Conservation (phyloP, 129 eudicot genomes). For the Smallanthus sonchifolius region DNA sequence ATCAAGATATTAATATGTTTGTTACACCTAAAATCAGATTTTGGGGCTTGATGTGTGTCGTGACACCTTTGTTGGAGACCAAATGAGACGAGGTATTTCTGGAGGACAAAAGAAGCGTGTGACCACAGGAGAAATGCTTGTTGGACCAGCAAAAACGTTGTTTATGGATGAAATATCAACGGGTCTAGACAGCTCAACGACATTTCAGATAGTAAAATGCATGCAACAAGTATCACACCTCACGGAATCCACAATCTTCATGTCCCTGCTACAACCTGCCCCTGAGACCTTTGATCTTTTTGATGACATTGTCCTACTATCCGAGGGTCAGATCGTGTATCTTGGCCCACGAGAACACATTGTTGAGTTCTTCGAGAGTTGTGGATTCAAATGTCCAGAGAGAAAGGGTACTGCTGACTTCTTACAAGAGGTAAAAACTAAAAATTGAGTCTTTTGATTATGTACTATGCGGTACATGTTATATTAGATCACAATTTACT, state of each 20-base stretch:
- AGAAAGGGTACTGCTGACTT: constrained; percentile 94
- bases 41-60: constrained; percentile 81
- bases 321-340: constrained; percentile 93
- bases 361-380: constrained; percentile 73
- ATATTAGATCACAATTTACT: background rate
- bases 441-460: background rate
- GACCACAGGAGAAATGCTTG: constrained; percentile 96
- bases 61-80: constrained; percentile 88
- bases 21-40: constrained; percentile 37
- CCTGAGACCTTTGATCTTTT: constrained; percentile 93
- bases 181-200: constrained; percentile 93
- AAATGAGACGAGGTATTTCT: constrained; percentile 77
- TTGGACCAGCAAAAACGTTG: constrained; percentile 83
- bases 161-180: constrained; percentile 99
- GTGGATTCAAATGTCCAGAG: constrained; percentile 86
- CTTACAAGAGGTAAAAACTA: constrained; percentile 82
- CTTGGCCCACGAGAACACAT: constrained; percentile 84
- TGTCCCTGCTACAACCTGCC: constrained; percentile 94
- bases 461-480: background rate
- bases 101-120: constrained; percentile 94
- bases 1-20: background rate
- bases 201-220: constrained; percentile 92
- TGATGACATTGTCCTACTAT: constrained; percentile 73
- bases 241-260: constrained; percentile 67
- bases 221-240: constrained; percentile 80